These are phyloP conservation scores for Coniferiporia sulphurascens DNA, from an alignment of 1,284 basidiomycete species.

Conservation along the genomic window DNA sequence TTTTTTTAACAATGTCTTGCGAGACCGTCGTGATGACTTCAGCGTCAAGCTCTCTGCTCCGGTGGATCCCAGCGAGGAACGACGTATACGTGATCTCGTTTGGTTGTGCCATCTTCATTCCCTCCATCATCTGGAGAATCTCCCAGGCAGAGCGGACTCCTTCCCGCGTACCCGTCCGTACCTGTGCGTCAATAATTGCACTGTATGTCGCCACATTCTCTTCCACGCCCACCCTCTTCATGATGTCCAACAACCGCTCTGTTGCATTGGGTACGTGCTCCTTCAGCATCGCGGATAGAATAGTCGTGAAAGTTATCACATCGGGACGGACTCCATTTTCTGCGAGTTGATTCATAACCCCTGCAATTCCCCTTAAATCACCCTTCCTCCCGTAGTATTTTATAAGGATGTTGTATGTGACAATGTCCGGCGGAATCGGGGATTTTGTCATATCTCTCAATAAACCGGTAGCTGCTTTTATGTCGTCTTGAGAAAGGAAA, in stretches of 20 bases:
- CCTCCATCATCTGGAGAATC: constrained; percentile 68
- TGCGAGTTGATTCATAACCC: constrained; percentile 51
- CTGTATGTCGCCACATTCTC: constrained; percentile 72
- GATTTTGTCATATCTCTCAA: constrained; percentile 43
- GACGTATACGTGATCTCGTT: constrained; percentile 74
- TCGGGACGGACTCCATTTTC: constrained; percentile 57
- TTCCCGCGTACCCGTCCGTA: constrained; percentile 47
- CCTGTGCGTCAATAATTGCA: constrained; percentile 68
- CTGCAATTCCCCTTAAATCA: constrained; percentile 53
- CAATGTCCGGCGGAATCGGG: constrained; percentile 61
- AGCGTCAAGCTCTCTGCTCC: constrained; percentile 42
- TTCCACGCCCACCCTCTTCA: constrained; percentile 68
- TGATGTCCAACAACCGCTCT: constrained; percentile 56
- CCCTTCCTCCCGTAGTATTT: constrained; percentile 54
- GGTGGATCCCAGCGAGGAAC: constrained; percentile 57
- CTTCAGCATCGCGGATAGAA: constrained; percentile 69
- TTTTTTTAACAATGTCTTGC: constrained; percentile 49
- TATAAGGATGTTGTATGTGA: constrained; percentile 77
- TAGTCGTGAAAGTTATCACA: constrained; percentile 74
- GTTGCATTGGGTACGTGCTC: constrained; percentile 63
- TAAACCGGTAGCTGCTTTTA: constrained; percentile 41
- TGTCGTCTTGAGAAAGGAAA: constrained; percentile 42
- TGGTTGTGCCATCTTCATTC: constrained; percentile 47
- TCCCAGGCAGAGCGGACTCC: constrained; percentile 60
- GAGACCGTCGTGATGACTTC: constrained; percentile 41